Conservation (phyloP, 2,329 filamentous ascomycete species). For the Penicillium hordei region DNA sequence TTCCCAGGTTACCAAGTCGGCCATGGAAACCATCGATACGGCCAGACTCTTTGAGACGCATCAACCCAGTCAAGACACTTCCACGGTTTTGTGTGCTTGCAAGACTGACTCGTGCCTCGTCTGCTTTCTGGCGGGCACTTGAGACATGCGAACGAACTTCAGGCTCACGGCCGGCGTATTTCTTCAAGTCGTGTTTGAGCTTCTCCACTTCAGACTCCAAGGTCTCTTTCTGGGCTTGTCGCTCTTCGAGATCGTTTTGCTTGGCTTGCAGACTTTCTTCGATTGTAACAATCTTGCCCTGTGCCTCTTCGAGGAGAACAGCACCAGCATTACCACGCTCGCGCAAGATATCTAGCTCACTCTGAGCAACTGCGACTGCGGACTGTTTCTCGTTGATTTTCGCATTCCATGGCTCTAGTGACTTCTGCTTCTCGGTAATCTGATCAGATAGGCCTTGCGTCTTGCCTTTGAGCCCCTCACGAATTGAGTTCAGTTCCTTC, state of each 20-base stretch:
- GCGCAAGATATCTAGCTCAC: constrained; percentile 84
- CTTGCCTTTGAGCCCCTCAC: constrained; percentile 88
- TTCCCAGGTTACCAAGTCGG: constrained; percentile 86
- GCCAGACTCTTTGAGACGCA: constrained; percentile 93
- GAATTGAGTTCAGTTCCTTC: constrained; percentile 75
- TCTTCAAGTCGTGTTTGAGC: constrained; percentile 69
- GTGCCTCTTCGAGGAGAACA: constrained; percentile 77
- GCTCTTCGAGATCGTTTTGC: constrained; percentile 70
- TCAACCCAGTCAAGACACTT: constrained; percentile 85
- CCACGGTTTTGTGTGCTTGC: constrained; percentile 89
- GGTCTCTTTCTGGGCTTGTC: constrained; percentile 68
- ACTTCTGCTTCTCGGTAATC: constrained; percentile 88
- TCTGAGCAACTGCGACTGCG: constrained; percentile 88
- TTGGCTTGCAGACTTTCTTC: constrained; percentile 71
- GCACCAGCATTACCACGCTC: constrained; percentile 88
- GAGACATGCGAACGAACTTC: constrained; percentile 82
- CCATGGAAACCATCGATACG: constrained; percentile 97
- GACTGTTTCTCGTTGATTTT: constrained; percentile 97
- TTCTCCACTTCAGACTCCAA: constrained; percentile 74
- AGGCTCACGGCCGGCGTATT: constrained; percentile 74
- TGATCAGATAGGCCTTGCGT: constrained; percentile 92
- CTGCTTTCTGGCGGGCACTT: constrained; percentile 86
- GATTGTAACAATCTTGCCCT: constrained; percentile 73
- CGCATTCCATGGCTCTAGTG: constrained; percentile 91
- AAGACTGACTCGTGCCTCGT: constrained; percentile 88